Evolutionary conservation across 148 eudicot species (phyloP).

Genomic region (Persicaria maculosa): DNA sequence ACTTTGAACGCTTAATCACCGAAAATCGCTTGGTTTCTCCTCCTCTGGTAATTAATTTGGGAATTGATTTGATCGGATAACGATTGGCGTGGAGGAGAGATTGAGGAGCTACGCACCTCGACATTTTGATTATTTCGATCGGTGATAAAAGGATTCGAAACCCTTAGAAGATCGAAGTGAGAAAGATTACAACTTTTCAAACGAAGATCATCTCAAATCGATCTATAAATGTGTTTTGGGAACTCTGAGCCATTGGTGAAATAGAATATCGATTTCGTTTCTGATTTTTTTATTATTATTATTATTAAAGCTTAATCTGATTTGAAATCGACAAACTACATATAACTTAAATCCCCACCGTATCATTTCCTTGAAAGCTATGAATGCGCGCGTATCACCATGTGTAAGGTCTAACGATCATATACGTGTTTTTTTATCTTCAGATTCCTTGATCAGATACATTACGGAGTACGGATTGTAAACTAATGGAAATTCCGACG

Average conservation of each 20-base stretch:
- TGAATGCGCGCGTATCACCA: background rate
- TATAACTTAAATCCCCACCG: background rate
- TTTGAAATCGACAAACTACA: background rate
- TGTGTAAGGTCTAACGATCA: background rate
- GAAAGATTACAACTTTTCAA: background rate
- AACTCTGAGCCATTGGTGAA: background rate
- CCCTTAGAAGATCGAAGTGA: background rate
- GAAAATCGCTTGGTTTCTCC: slow-evolving; percentile 20
- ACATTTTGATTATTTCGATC: slow-evolving; percentile 25
- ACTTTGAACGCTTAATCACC: slow-evolving; percentile 19
- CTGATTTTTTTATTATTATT: background rate
- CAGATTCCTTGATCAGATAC: background rate
- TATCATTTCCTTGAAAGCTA: background rate
- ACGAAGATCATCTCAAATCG: background rate
- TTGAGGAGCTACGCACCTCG: slow-evolving; percentile 26
- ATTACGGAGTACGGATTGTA: no score
- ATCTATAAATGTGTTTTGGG: background rate
- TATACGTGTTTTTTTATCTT: background rate
- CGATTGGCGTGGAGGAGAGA: slow-evolving; percentile 26
- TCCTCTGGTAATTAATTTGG: slow-evolving; percentile 16
- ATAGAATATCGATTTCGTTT: background rate
- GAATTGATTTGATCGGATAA: slow-evolving; percentile 11
- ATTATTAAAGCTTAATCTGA: background rate
- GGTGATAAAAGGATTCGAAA: background rate
- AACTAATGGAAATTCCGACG: no score